Percentiles rank a stretch among this genome's conserved stretches.
Conservation (phyloP, 2,329 filamentous ascomycete species). For the Talaromyces sp. region DNA sequence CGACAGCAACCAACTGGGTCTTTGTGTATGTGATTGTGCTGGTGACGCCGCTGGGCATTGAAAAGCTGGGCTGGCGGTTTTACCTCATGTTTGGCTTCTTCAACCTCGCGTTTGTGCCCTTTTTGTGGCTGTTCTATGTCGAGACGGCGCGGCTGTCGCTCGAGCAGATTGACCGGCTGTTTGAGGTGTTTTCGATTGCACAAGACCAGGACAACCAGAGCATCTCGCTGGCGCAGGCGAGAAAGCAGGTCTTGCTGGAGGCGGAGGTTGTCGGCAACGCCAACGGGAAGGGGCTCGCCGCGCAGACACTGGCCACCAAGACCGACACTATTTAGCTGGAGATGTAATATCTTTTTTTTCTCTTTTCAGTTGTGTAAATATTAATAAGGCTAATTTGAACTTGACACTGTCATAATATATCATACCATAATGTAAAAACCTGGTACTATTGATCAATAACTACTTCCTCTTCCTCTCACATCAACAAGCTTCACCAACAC, state of each 20-base stretch:
- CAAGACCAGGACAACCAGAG: not conserved
- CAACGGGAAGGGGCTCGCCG: not conserved
- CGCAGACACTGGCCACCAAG: not conserved
- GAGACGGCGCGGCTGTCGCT: conserved; percentile 31
- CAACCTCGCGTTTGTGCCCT: conserved; percentile 22
- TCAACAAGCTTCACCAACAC: no score
- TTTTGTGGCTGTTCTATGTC: conserved; percentile 24
- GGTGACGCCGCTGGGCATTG: conserved; percentile 4
- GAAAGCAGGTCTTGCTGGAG: not conserved
- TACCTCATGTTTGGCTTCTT: conserved; percentile 38
- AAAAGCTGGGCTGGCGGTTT: conserved; percentile 9
- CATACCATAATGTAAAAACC: no score
- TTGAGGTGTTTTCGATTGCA: conserved; percentile 20
- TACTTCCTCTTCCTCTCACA: no score
- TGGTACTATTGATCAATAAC: no score
- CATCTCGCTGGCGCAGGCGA: not conserved
- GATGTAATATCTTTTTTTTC: not conserved
- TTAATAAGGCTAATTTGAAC: no score
- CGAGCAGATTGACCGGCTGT: conserved; percentile 35
- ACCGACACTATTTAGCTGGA: not conserved
- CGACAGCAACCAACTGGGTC: conserved; percentile 7
- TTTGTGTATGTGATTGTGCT: conserved; percentile 4
- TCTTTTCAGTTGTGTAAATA: not conserved
- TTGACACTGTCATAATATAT: no score
- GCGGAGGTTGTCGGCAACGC: not conserved